phyloP scores from a whole-genome alignment of 1,284 basidiomycete species.

The Malassezia brasiliensis region DNA sequence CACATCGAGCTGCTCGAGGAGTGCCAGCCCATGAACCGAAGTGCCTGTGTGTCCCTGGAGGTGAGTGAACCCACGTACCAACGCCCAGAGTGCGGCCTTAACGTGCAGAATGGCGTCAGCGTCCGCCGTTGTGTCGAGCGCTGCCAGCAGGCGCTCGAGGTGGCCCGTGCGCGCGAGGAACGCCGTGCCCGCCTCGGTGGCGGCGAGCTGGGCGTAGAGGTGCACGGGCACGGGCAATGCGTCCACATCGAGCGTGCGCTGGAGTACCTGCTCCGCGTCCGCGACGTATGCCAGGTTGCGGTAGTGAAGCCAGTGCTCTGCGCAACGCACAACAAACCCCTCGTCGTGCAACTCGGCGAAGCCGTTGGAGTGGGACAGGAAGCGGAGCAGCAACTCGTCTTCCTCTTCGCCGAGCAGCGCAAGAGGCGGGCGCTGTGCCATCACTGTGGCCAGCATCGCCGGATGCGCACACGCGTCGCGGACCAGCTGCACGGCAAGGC shows the following conservation, averaged over 20 bases:
- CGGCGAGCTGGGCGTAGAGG: conserved; percentile 94
- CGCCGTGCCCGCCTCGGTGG: conserved; percentile 85
- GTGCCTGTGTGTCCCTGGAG: conserved; percentile 73
- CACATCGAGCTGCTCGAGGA: conserved; percentile 87
- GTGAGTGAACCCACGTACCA: conserved; percentile 56
- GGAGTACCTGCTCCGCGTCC: conserved; percentile 71
- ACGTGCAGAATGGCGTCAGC: background rate
- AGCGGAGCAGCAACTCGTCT: conserved; percentile 71
- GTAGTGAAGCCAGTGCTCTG: conserved; percentile 75
- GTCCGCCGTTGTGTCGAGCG: background rate
- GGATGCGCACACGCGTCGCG: conserved; percentile 79
- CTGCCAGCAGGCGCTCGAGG: conserved; percentile 63
- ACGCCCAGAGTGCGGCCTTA: conserved; percentile 92
- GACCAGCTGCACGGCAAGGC: conserved; percentile 75
- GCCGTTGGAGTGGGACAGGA: conserved; percentile 86
- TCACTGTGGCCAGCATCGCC: conserved; percentile 75
- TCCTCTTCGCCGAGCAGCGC: conserved; percentile 90
- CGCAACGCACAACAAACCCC: conserved; percentile 83
- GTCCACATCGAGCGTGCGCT: conserved; percentile 18
- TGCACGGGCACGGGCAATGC: conserved; percentile 71
- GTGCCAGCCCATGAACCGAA: conserved; percentile 76
- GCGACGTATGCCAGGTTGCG: conserved; percentile 61
- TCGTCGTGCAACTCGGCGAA: conserved; percentile 83
- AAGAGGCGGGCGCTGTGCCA: conserved; percentile 84
- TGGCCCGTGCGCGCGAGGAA: conserved; percentile 81